phyloP scores from a whole-genome alignment of 345 rosid genomes.

The Gossypium ekmanianum region DNA sequence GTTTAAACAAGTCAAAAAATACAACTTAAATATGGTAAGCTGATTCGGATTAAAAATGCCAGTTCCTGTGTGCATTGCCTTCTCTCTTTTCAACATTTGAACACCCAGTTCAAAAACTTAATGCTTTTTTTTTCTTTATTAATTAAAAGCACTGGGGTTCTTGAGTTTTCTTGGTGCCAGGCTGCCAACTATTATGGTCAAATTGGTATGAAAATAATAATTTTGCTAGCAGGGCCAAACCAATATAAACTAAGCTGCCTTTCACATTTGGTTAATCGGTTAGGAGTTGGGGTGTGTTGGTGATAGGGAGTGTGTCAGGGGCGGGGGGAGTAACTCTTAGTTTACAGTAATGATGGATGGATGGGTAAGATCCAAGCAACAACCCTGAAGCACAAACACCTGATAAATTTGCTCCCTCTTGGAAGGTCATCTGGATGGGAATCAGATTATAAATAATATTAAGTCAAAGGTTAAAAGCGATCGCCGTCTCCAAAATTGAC shows the following conservation, averaged over 20 bases:
- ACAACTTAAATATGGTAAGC: slow-evolving; percentile 4
- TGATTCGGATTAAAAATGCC: slow-evolving; percentile 12
- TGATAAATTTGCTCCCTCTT: slow-evolving; percentile 30
- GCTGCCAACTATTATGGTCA: neutral
- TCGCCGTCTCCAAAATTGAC: neutral
- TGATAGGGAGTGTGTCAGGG: neutral
- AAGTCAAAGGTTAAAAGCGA: slow-evolving; percentile 12
- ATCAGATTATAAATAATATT: slow-evolving; percentile 12
- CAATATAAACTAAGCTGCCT: neutral
- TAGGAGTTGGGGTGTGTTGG: neutral
- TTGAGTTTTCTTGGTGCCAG: slow-evolving; percentile 1
- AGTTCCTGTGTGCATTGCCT: neutral
- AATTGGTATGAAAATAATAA: neutral
- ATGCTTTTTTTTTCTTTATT: neutral
- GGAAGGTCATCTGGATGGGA: slow-evolving; percentile 27
- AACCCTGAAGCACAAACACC: slow-evolving; percentile 24
- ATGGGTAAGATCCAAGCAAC: slow-evolving; percentile 23
- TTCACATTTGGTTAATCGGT: neutral
- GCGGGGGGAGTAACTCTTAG: neutral
- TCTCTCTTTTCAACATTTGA: neutral
- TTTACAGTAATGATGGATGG: slow-evolving; percentile 20
- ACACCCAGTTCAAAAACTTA: slow-evolving; percentile 6
- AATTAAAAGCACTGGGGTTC: neutral
- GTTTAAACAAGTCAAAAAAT: neutral
- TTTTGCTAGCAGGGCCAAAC: neutral